Conservation (phyloP, 2,329 filamentous ascomycete species). For the Helotiales sp. region DNA sequence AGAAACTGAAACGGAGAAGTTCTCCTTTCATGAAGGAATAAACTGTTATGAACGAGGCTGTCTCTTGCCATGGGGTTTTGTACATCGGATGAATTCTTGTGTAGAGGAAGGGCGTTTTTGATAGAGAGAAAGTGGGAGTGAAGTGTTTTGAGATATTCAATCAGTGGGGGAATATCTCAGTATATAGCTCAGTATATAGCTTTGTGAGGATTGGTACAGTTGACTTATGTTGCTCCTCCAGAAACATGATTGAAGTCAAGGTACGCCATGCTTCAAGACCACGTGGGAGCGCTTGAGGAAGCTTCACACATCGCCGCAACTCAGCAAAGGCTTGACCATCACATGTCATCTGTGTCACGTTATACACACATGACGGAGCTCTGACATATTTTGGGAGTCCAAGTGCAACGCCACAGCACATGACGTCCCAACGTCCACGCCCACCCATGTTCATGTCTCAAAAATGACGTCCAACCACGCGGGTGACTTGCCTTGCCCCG, state of each 20-base stretch:
- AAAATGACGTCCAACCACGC: conserved; percentile 6
- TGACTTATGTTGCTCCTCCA: too few species aligned
- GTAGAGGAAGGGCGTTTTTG: neutral
- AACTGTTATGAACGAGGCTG: neutral
- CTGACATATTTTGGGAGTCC: neutral
- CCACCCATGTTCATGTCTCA: neutral
- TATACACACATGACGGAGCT: neutral
- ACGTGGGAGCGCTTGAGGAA: too few species aligned
- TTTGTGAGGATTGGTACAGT: neutral
- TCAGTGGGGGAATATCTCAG: neutral
- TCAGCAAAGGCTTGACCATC: neutral
- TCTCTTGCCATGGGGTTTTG: too few species aligned
- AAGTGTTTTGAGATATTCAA: neutral
- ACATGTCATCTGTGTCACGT: neutral
- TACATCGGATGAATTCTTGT: neutral
- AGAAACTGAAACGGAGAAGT: neutral
- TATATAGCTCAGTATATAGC: neutral
- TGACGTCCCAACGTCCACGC: neutral
- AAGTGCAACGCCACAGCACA: neutral
- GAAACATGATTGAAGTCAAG: too few species aligned
- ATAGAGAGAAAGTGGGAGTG: neutral
- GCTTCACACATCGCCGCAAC: too few species aligned
- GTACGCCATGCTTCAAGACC: too few species aligned
- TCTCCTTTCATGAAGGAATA: neutral
- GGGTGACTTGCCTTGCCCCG: too few species aligned